These are phyloP conservation scores for Artomyces pyxidatus DNA, from an alignment of 768 basidiomycete genomes.

Conservation along the genomic window DNA sequence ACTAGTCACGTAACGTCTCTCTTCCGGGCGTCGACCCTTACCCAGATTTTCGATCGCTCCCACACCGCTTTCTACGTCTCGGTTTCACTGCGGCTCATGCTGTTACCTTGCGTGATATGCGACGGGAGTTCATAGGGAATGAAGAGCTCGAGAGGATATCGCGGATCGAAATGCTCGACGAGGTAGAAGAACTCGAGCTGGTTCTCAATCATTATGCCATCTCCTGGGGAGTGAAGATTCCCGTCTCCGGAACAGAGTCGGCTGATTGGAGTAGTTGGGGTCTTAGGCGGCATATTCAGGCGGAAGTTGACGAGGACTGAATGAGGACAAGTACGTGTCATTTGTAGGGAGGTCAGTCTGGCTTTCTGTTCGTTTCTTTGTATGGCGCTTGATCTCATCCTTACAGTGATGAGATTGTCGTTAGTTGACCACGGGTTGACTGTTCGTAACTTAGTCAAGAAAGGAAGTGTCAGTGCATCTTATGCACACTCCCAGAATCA, in stretches of 20 bases:
- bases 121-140: conserved; percentile 36
- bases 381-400: too few relatives aligned
- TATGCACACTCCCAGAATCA: too few relatives aligned
- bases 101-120: conserved; percentile 62
- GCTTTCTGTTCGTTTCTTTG: too few relatives aligned
- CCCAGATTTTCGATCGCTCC: conserved; percentile 45
- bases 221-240: conserved; percentile 52
- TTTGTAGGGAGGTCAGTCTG: too few relatives aligned
- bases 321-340: too few relatives aligned
- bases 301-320: not conserved
- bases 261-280: not conserved
- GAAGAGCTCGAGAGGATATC: conserved; percentile 63
- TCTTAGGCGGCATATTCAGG: not conserved
- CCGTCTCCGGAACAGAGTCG: too few relatives aligned
- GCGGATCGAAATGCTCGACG: conserved; percentile 80
- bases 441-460: too few relatives aligned
- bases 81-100: conserved; percentile 51
- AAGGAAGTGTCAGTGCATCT: too few relatives aligned
- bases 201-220: conserved; percentile 87
- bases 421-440: too few relatives aligned
- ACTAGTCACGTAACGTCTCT: conserved; percentile 58
- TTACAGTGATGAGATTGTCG: too few relatives aligned
- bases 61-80: conserved; percentile 46
- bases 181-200: conserved; percentile 89
- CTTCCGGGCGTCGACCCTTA: conserved; percentile 70